A percentile compares a stretch with the other conserved stretches of the same genome.
These are phyloP conservation scores for Boletus rubescentipes DNA, from an alignment of 768 basidiomycete genomes.

Conservation along the genomic window DNA sequence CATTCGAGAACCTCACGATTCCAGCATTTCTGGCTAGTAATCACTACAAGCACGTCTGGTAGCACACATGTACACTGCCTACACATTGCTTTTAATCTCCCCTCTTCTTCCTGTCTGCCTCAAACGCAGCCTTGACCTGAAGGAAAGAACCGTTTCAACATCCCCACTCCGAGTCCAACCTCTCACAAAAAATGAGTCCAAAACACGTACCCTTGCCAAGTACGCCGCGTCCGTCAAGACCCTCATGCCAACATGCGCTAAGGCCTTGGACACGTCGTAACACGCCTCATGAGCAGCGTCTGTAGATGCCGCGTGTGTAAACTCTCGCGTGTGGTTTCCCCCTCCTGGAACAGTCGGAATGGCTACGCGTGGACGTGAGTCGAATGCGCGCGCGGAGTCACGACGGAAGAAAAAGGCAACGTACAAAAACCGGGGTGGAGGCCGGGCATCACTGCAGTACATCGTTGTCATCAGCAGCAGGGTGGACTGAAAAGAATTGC, in stretches of 20 bases:
- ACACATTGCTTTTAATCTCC: background rate
- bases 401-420: background rate
- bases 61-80: too few species aligned
- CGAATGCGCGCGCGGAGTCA: background rate
- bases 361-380: constrained; percentile 37
- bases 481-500: background rate
- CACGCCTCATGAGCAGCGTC: constrained; percentile 62
- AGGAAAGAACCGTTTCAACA: background rate
- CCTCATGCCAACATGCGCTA: constrained; percentile 67
- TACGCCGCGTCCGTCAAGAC: constrained; percentile 66
- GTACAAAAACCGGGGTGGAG: constrained; percentile 64
- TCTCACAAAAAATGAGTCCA: background rate
- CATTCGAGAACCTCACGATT: too few species aligned
- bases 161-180: too few species aligned
- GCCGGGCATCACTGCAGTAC: constrained; percentile 50
- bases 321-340: constrained; percentile 73
- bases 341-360: constrained; percentile 71
- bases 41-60: too few species aligned
- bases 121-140: constrained; percentile 48
- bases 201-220: constrained; percentile 47
- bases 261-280: constrained; percentile 63
- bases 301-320: constrained; percentile 59
- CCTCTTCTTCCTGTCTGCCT: constrained; percentile 37
- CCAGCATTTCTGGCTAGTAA: too few species aligned
- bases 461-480: background rate